These are phyloP conservation scores for Colletotrichum sp. DNA, from an alignment of 2,329 filamentous ascomycete species.

Conservation along the genomic window DNA sequence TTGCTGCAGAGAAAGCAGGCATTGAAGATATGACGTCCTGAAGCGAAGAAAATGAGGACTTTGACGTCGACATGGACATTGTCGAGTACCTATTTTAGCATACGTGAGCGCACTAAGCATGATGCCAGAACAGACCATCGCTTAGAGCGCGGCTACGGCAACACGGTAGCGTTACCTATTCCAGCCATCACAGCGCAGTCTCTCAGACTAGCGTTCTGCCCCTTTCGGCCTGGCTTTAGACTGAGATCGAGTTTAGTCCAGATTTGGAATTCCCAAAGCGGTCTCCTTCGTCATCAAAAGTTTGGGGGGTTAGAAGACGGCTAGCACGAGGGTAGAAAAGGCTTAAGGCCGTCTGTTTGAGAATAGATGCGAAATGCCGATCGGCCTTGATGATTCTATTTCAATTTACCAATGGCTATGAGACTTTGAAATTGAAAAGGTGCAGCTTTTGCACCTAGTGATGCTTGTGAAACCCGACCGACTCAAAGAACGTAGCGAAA, in stretches of 20 bases:
- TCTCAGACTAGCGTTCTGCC: neutral
- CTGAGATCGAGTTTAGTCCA: neutral
- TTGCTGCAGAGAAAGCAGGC: neutral
- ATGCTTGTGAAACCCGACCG: neutral
- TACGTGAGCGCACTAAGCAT: neutral
- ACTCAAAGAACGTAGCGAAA: slow-evolving; percentile 27
- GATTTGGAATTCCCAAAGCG: neutral
- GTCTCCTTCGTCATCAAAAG: neutral
- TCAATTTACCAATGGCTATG: neutral
- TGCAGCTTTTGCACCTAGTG: neutral
- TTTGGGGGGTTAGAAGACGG: neutral
- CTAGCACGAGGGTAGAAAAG: neutral
- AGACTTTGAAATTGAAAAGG: rapidly evolving
- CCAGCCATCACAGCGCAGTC: neutral
- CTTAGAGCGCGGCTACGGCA: neutral
- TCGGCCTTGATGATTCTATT: neutral
- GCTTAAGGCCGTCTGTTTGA: neutral
- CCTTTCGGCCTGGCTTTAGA: neutral
- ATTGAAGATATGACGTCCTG: neutral
- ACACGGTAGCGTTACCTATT: neutral
- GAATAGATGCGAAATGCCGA: neutral
- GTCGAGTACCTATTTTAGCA: neutral
- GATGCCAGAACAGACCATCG: neutral
- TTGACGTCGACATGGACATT: neutral
- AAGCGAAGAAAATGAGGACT: neutral